Evolutionary conservation across 2,329 filamentous ascomycete genomes (phyloP).

Genomic region (Trichoderma sp.): DNA sequence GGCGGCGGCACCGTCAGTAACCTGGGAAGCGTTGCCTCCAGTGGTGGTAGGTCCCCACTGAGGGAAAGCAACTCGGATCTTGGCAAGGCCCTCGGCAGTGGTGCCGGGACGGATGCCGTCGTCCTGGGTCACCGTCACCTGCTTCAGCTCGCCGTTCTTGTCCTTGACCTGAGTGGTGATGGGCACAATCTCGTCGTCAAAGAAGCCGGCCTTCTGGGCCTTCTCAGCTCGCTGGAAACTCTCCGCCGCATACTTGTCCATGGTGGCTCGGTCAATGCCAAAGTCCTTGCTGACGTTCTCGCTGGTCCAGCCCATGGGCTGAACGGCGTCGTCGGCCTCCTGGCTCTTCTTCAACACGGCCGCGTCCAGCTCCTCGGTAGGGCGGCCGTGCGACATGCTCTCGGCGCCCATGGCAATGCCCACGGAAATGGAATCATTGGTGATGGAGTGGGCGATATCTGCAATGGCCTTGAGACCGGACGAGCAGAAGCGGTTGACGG

Average conservation of each 20-base stretch:
- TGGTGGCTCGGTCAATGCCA: constrained; percentile 70
- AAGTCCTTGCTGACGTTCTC: constrained; percentile 96
- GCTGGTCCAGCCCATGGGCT: constrained; percentile 96
- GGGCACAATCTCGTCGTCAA: constrained; percentile 90
- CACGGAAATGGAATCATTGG: constrained; percentile 74
- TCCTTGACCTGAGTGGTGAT: constrained; percentile 81
- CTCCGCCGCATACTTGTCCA: constrained; percentile 84
- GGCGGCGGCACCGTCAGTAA: constrained; percentile 90
- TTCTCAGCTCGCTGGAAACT: constrained; percentile 82
- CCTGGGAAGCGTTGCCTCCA: constrained; percentile 90
- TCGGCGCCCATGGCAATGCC: constrained; percentile 88
- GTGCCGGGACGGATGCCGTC: constrained; percentile 91
- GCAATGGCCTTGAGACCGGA: constrained; percentile 93
- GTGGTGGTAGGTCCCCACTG: constrained; percentile 77
- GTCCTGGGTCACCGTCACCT: constrained; percentile 77
- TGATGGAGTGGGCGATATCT: constrained; percentile 88
- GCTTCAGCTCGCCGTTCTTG: constrained; percentile 72
- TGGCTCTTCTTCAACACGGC: constrained; percentile 68
- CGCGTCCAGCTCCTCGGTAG: constrained; percentile 68
- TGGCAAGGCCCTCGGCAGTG: constrained; percentile 74
- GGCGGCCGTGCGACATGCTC: constrained; percentile 75
- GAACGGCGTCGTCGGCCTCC: constrained; percentile 80
- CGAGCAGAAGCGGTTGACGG: constrained; percentile 94
- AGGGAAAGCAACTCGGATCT: constrained; percentile 87
- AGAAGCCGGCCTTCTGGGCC: constrained; percentile 87